Conservation (phyloP, 306 rosid genomes). For the Arachis hypogaea region DNA sequence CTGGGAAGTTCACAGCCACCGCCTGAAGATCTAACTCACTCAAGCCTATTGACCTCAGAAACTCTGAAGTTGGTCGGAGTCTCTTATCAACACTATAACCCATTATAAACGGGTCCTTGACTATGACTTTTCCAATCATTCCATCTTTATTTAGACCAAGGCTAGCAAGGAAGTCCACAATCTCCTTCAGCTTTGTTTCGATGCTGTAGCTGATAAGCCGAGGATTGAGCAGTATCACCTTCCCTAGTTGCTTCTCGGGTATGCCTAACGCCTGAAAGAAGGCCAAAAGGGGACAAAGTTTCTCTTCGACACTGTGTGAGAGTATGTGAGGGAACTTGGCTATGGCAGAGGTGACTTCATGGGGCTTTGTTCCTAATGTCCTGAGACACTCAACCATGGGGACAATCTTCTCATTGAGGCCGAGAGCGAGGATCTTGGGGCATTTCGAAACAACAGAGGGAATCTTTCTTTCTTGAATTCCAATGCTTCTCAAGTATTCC, state of each 20-base stretch:
- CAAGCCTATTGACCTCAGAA: constrained; percentile 69
- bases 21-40: constrained; percentile 64
- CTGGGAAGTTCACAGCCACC: constrained; percentile 69
- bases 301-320: constrained; percentile 83
- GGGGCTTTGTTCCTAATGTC: constrained; percentile 72
- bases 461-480: constrained; percentile 82
- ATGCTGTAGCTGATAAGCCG: constrained; percentile 94
- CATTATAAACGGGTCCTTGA: constrained; percentile 77
- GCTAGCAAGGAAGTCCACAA: constrained; percentile 70
- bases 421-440: constrained; percentile 78
- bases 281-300: constrained; percentile 92
- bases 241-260: constrained; percentile 82
- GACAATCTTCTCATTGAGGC: constrained; percentile 78
- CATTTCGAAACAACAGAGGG: constrained; percentile 82
- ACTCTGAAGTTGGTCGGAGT: constrained; percentile 70
- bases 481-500: constrained; percentile 74
- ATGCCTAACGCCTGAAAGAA: constrained; percentile 83
- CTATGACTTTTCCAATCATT: constrained; percentile 77
- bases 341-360: constrained; percentile 75
- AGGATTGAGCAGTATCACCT: constrained; percentile 76
- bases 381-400: constrained; percentile 83
- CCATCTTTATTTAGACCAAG: constrained; percentile 77
- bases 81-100: constrained; percentile 76
- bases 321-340: constrained; percentile 82
- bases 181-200: constrained; percentile 69